A percentile compares a stretch with the other conserved stretches of the same genome.
Conservation (phyloP, 139 green algal genomes). For the Monoraphidium neglectum region DNA sequence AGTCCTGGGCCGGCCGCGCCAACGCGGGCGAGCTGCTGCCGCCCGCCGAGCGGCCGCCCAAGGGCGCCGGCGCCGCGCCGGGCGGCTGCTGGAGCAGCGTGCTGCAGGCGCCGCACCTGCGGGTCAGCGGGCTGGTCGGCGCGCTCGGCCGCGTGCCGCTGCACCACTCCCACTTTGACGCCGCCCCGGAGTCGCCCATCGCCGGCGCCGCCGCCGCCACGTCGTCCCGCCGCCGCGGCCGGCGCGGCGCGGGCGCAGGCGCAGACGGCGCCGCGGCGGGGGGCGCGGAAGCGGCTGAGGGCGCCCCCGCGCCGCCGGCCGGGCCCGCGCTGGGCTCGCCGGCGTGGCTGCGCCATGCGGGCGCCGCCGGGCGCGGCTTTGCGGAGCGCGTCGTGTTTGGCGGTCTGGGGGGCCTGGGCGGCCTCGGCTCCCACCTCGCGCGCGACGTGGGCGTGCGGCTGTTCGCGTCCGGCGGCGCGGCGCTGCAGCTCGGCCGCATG, state of each 20-base stretch:
- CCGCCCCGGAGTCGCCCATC: neutral
- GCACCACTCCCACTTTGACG: neutral
- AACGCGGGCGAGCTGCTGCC: neutral
- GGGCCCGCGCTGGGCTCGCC: slow-evolving; percentile 4
- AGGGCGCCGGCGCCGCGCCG: neutral
- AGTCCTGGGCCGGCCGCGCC: neutral
- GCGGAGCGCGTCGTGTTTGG: neutral
- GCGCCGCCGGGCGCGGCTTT: neutral
- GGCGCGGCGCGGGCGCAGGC: neutral
- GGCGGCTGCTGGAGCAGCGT: slow-evolving; percentile 31
- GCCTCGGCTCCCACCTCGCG: slow-evolving; percentile 15
- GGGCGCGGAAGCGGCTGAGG: neutral
- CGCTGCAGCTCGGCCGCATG: slow-evolving; percentile 46
- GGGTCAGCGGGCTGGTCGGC: slow-evolving; percentile 40
- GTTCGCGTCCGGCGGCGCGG: slow-evolving; percentile 35
- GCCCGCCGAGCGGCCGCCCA: neutral
- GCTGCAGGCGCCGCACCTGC: slow-evolving; percentile 24
- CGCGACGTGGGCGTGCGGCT: slow-evolving; percentile 19
- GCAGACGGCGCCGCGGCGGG: neutral
- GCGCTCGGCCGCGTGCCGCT: slow-evolving; percentile 22
- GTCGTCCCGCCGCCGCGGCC: neutral
- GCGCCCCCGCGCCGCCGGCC: neutral
- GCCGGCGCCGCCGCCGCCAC: slow-evolving; percentile 10
- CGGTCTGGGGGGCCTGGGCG: neutral
- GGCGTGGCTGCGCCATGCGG: slow-evolving; percentile 21